Base-by-base conservation (phyloP, 441 rosid species). In the Euphorbia celastroides region DNA sequence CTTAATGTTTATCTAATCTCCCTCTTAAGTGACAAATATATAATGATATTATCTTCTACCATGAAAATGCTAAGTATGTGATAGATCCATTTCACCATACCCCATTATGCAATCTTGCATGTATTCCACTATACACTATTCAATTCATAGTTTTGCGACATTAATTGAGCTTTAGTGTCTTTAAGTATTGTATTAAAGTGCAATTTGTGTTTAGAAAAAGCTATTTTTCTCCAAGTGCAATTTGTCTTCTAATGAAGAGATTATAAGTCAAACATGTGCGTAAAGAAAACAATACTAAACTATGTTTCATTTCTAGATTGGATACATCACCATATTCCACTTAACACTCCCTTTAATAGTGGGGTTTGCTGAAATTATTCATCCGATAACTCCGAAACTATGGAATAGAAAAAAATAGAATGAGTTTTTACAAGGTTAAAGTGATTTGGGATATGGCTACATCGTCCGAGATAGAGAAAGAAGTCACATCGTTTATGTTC, bases 251-350 rank as follows among this genome's bases (percentile, higher is more conserved):
- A 77, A 32, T 48, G 67, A 28, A 42, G 38, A 67, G 66, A 69
- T 36, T 52, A 30, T 54, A 77, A 74, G 81, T 79, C 84, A 80
- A 79, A 66, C 36, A 70, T 51, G 70, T 69, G 76, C 74, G 76
- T 70, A 34, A 36, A 51, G 32, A 68, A 56, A 42, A 38, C n/a
- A n/a, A n/a, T 9, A 28, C 56, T 59, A 65, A 50, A 30, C 30
- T 7, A 38, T 38, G 12, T 38, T 38, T 48, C 34, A 48, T 67
- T 74, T 72, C 63, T 9, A 70, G 76, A 77, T 62, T 74, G 67
- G 59, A 20, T 72, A 36, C 75, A 75, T 67, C 77, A 72, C 64
- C 58, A 48, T 34, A n/a, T 50, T n/a, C 72, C 81, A 80, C 87
- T 80, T 19, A 44, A 19, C 9, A 51, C 1, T 0, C 30, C 4